phyloP scores from a whole-genome alignment of 495 filamentous ascomycete species.

The Aspergillus egyptiacus region DNA sequence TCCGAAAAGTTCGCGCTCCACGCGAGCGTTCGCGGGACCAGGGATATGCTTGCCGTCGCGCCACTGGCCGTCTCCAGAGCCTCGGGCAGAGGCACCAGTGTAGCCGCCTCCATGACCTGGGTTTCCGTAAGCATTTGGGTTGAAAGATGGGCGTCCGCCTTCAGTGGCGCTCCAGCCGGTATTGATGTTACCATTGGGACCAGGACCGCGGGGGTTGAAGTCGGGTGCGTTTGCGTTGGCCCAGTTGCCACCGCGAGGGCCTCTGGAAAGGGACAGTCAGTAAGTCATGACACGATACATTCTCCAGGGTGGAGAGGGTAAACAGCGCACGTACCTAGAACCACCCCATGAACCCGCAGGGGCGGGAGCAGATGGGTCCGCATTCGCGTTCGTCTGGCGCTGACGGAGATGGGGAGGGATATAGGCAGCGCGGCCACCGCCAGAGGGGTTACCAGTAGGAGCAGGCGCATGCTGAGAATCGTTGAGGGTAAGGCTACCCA shows the following conservation, averaged over 20 bases:
- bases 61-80: constrained; percentile 93
- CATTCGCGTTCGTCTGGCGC: constrained; percentile 40
- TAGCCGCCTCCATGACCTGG: constrained; percentile 47
- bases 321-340: constrained; percentile 34
- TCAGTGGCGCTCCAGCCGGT: constrained; percentile 33
- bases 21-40: constrained; percentile 76
- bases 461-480: constrained; percentile 63
- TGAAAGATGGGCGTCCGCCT: constrained; percentile 43
- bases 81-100: constrained; percentile 50
- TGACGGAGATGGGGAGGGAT: constrained; percentile 91
- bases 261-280: constrained; percentile 16
- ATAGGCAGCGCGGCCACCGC: constrained; percentile 70
- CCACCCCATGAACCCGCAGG: constrained; percentile 28
- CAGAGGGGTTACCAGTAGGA: constrained; percentile 18
- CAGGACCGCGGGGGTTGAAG: constrained; percentile 57
- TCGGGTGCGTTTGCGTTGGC: constrained; percentile 59
- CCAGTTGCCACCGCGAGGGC: constrained; percentile 63
- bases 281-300: neutral
- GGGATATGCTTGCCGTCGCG: constrained; percentile 92
- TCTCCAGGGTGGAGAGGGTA: constrained; percentile 1
- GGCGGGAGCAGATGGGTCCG: constrained; percentile 14
- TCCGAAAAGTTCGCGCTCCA: constrained; percentile 95
- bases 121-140: constrained; percentile 65
- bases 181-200: constrained; percentile 44
- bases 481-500: constrained; percentile 74